A percentile compares a stretch with the other conserved stretches of the same genome.
phyloP scores from a whole-genome alignment of 2,329 filamentous ascomycete species.

The Chaetomium olivaceum region DNA sequence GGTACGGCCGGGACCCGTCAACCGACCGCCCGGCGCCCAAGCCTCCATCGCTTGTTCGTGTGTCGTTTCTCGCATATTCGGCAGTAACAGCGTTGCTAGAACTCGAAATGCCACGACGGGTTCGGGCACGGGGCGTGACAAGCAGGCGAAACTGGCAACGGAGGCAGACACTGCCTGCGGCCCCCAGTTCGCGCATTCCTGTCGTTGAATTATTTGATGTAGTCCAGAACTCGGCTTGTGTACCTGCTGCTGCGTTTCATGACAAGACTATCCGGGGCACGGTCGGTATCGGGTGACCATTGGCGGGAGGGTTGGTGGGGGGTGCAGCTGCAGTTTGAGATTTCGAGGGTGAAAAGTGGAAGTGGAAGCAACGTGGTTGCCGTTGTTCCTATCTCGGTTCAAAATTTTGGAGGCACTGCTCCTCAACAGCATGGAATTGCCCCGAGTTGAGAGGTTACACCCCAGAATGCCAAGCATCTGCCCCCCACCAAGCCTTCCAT shows the following conservation, averaged over 20 bases:
- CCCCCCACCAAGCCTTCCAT: conserved; percentile 1
- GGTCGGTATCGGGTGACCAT: not conserved
- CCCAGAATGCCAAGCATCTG: conserved; percentile 3
- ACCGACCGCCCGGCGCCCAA: not conserved
- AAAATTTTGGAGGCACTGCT: conserved; percentile 8
- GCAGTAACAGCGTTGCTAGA: conserved; percentile 17
- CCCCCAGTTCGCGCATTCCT: conserved; percentile 30
- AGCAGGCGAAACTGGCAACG: conserved; percentile 30
- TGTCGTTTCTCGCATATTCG: not conserved
- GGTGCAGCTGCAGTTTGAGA: not conserved
- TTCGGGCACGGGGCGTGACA: conserved; percentile 17
- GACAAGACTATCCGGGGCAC: not conserved
- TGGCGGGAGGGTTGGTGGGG: not conserved
- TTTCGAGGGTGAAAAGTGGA: not conserved
- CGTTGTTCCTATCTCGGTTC: conserved; percentile 5
- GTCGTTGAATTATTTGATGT: not conserved
- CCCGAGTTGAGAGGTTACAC: not conserved
- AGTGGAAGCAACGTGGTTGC: not conserved
- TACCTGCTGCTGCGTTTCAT: not conserved
- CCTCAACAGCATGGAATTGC: not conserved
- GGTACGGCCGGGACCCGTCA: not conserved
- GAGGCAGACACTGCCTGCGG: conserved; percentile 29
- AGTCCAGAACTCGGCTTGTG: not conserved
- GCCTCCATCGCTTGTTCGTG: not conserved
- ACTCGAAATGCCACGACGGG: conserved; percentile 18